These are phyloP conservation scores for Verticillium longisporum DNA, from an alignment of 2,329 filamentous ascomycete species.

Conservation along the genomic window DNA sequence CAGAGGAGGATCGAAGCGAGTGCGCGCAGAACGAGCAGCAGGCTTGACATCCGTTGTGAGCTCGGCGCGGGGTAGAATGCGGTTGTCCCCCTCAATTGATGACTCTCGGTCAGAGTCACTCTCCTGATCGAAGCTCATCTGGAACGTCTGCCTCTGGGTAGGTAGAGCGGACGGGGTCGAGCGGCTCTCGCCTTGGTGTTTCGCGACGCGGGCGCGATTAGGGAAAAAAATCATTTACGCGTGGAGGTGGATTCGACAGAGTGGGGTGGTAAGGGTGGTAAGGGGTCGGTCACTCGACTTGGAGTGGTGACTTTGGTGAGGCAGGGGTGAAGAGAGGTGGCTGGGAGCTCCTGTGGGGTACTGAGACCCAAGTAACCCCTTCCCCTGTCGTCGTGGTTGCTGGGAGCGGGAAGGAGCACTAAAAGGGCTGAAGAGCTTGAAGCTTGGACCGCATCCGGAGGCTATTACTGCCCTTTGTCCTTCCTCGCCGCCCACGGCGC, in stretches of 20 bases:
- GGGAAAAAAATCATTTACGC: not conserved
- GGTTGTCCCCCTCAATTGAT: not conserved
- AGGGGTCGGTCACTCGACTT: too few species aligned
- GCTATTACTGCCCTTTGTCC: too few species aligned
- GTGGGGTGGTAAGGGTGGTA: not conserved
- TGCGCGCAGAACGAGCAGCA: not conserved
- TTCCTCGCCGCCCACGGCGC: too few species aligned
- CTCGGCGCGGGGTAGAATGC: not conserved
- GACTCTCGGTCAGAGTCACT: not conserved
- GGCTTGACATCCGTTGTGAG: not conserved
- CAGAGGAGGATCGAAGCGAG: not conserved
- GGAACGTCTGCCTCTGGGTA: not conserved
- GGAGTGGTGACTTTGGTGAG: not conserved
- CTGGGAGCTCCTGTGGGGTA: slow-evolving; percentile 15
- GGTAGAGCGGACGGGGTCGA: not conserved
- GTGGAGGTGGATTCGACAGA: not conserved
- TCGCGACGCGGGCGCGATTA: not conserved
- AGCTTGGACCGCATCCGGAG: not conserved
- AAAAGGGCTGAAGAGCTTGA: not conserved
- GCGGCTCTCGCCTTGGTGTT: not conserved
- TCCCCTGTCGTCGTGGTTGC: slow-evolving; percentile 9
- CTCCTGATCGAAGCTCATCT: not conserved
- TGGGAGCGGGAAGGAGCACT: not conserved
- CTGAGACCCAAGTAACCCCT: slow-evolving; percentile 2
- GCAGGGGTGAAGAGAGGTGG: not conserved